Evolutionary conservation across 129 eudicot species (phyloP).

Genomic region (Sambucus nigra): DNA sequence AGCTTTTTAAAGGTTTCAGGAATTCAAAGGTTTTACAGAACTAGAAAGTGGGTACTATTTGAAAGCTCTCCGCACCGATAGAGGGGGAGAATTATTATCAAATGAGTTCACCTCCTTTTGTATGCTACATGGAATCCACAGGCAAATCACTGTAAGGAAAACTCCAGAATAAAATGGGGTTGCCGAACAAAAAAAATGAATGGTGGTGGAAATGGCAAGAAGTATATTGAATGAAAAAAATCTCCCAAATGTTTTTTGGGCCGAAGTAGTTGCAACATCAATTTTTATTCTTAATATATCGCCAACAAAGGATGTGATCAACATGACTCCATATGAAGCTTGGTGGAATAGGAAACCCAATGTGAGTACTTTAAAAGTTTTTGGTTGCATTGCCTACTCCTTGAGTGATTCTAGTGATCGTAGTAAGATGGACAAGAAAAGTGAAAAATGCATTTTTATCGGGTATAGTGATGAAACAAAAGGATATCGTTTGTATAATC

Average conservation of each 20-base stretch:
- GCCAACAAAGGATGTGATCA: conserved; percentile 1
- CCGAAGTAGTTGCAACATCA: background rate
- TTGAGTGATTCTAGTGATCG: background rate
- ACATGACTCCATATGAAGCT: conserved; percentile 1
- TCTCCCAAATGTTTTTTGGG: conserved; percentile 9
- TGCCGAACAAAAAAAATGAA: background rate
- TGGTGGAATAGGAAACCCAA: background rate
- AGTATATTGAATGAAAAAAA: conserved; percentile 1
- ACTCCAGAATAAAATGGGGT: conserved; percentile 7
- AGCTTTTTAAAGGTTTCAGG: too few species aligned
- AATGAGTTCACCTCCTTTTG: background rate
- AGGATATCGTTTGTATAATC: background rate
- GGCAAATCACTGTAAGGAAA: background rate
- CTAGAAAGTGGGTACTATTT: too few species aligned
- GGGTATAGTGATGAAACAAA: background rate
- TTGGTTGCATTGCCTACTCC: background rate
- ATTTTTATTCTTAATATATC: background rate
- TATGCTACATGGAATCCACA: background rate
- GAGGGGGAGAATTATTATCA: too few species aligned
- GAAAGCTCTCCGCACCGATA: too few species aligned
- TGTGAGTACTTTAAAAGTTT: conserved; percentile 1
- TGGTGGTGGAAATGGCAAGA: background rate
- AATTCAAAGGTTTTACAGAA: too few species aligned
- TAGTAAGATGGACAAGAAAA: too few species aligned
- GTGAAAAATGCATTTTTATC: too few species aligned